Evolutionary conservation across 305 asterid species (phyloP), one percentile per base, ranked within the genome.

Genomic region (Fraxinus ornus): DNA sequence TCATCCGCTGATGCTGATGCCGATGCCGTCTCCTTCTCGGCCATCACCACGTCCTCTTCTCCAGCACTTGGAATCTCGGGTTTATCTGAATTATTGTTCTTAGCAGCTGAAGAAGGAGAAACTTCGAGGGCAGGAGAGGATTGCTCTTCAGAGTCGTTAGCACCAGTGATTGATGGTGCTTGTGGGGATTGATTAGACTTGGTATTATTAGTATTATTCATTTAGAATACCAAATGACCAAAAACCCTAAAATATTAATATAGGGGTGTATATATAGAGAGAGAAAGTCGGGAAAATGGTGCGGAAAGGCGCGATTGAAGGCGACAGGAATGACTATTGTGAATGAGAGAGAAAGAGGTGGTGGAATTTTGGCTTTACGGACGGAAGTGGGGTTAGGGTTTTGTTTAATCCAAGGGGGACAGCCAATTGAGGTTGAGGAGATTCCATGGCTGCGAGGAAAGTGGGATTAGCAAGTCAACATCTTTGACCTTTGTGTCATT

Each of bases 321-420:
- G 97, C 97, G 98, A 95, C 98, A 95, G 98, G 90, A 88, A 92
- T 80, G 90, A 92, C 91, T 90, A 89, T 91, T 77, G 91, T 57
- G 86, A 83, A 86, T 62, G 84, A 70, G 78, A 39, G 88, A n/a
- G 83, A 76, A 26, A 75, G 86, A 24, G 37, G 78, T 83, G 84
- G 44, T 78, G 71, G 88, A 68, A 35, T 12, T 72, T 81, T 84
- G 79, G 74, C 44, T 33, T 36, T 68, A 47, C 3, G 32, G 71
- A 19, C 4, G 39, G 19, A 52, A 32, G 91, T 83, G 91, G 92
- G 92, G 90, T 86, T 89, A 83, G 93, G 95, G 90, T 81, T 89
- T 71, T 82, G 81, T 79, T 82, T 75, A 17, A 32, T 79, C 22
- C 57, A 77, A 41, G 33, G 70, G 70, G 70, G 4, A 19, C 28